Conservation (phyloP, 371 early-diverging fungal genomes). For the Mortierella sp. region DNA sequence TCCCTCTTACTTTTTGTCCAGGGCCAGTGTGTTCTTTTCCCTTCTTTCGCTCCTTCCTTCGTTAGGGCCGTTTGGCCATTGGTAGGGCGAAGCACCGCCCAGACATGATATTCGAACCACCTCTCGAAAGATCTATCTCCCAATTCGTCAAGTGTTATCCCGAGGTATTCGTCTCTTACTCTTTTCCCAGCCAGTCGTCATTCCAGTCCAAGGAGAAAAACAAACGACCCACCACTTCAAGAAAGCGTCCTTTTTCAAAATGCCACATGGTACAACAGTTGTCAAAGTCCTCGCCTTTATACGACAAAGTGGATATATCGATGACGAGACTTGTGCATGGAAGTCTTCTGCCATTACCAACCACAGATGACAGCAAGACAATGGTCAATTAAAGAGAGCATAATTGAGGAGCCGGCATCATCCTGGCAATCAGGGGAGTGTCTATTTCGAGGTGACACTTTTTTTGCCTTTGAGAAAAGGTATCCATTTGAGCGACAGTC, state of each 20-base stretch:
- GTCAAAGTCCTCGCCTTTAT: too few relatives aligned
- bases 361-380: too few relatives aligned
- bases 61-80: background rate
- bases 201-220: background rate
- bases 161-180: background rate
- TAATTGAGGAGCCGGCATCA: too few relatives aligned
- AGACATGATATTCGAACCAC: background rate
- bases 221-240: background rate
- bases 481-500: background rate
- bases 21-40: background rate
- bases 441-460: too few relatives aligned
- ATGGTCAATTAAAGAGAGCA: too few relatives aligned
- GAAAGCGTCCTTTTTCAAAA: background rate
- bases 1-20: background rate
- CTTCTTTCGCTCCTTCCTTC: background rate
- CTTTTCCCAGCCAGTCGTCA: background rate
- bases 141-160: background rate
- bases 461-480: too few relatives aligned
- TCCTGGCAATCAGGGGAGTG: too few relatives aligned
- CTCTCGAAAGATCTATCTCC: background rate
- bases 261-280: too few relatives aligned
- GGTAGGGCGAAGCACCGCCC: slow-evolving; percentile 11
- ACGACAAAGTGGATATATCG: too few relatives aligned
- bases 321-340: too few relatives aligned
- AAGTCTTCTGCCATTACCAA: too few relatives aligned